Base-by-base conservation (phyloP, 2,329 filamentous ascomycete genomes). In the Botrytis hyacinthi region DNA sequence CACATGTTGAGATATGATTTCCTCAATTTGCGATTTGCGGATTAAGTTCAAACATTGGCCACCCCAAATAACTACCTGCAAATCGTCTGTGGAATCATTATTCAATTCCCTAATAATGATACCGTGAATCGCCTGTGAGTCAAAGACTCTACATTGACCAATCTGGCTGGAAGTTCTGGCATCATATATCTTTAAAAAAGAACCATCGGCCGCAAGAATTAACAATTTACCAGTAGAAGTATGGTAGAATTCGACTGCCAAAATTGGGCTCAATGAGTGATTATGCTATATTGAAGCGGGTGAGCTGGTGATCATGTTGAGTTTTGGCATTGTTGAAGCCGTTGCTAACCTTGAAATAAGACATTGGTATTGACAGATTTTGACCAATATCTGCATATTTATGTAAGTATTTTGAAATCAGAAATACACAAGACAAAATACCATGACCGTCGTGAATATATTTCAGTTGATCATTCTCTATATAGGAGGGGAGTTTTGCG, bases 61-160 rank as follows among this genome's bases (percentile, higher is more conserved):
- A 57, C 94, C 94, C 93, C 93, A 97, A 26, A 91, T 82, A 9
- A 95, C 83, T 16, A 90, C 76, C 60, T 82, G 77, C 8, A 79
- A 37, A 59, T 73, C 75, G 73, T 76, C 66, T 18, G 63, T 60
- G 9, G 14, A 51, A 48, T 20, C 7, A 29, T 63, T 74, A 2
- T 66, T 73, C 14, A 74, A 73, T 22, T 77, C 81, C 70, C 78
- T 76, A 40, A 89, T 82, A n/a, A 85, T 82, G 71, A 95, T 89
- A 4, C 93, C 93, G 81, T 96, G 93, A 69, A 96, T 89, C 4
- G 89, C 84, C 80, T 95, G 92, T n/a, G 86, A 85, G 26, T 82
- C 79, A 78, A 96, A 95, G 44, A 94, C 82, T 37, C 82, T 81
- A 68, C 87, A 79, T 67, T 83, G 82, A 68, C 82, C 84, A 48